These are phyloP conservation scores for Penicillium sp. DNA, from an alignment of 2,329 filamentous ascomycete species.

Conservation along the genomic window DNA sequence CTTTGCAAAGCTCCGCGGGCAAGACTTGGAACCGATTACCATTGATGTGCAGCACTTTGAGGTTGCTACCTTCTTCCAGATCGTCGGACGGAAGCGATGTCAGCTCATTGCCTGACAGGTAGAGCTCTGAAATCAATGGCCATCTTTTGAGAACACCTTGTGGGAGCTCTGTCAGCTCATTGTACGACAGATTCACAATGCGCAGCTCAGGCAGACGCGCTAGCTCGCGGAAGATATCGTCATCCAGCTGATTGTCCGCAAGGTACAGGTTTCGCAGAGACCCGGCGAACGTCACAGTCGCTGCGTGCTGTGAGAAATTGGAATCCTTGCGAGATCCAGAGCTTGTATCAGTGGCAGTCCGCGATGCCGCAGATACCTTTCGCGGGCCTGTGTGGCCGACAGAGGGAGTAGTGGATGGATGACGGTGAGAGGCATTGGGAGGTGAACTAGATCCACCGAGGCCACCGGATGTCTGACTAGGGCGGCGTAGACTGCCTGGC, in stretches of 20 bases:
- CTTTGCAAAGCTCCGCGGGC: conserved; percentile 89
- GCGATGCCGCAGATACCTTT: conserved; percentile 76
- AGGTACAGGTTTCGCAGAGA: conserved; percentile 79
- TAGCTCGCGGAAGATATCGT: conserved; percentile 92
- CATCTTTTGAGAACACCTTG: conserved; percentile 81
- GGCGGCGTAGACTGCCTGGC: conserved; percentile 57
- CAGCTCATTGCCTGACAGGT: conserved; percentile 90
- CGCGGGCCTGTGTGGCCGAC: conserved; percentile 67
- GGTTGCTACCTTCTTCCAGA: conserved; percentile 76
- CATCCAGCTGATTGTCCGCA: conserved; percentile 88
- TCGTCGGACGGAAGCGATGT: conserved; percentile 90
- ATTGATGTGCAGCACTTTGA: conserved; percentile 92
- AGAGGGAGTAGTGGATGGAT: conserved; percentile 77
- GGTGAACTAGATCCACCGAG: conserved; percentile 70
- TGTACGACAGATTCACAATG: conserved; percentile 89
- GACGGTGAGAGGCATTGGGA: conserved; percentile 58
- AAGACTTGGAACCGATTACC: conserved; percentile 96
- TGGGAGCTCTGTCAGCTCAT: conserved; percentile 87
- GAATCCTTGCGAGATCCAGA: conserved; percentile 75
- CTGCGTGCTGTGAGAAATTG: conserved; percentile 69
- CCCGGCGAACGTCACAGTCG: conserved; percentile 77
- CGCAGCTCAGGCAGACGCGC: conserved; percentile 75
- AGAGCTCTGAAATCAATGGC: conserved; percentile 84
- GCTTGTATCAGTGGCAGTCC: conserved; percentile 55
- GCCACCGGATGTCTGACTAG: conserved; percentile 76